Percentiles rank a stretch among this genome's conserved stretches.
Evolutionary conservation across 2,329 filamentous ascomycete species (phyloP).

Genomic region (Alternaria solani): DNA sequence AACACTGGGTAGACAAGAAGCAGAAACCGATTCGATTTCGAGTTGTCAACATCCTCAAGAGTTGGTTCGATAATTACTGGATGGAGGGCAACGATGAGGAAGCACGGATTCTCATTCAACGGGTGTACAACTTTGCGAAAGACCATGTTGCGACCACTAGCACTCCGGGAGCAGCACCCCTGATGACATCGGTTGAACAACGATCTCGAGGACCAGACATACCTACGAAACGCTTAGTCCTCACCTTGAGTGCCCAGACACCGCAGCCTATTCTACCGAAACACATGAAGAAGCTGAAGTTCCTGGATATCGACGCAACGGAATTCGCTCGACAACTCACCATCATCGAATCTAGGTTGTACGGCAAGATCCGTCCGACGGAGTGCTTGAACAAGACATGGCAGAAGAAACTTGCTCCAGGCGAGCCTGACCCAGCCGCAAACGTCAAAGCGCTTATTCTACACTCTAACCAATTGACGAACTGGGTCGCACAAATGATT

Average conservation of each 20-base stretch:
- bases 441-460: constrained; percentile 97
- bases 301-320: constrained; percentile 92
- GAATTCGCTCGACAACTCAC: constrained; percentile 98
- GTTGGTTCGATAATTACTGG: constrained; percentile 98
- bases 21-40: constrained; percentile 95
- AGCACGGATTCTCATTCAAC: constrained; percentile 82
- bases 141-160: constrained; percentile 93
- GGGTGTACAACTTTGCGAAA: constrained; percentile 89
- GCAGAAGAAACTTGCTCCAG: constrained; percentile 91
- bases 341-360: constrained; percentile 93
- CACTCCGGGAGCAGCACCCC: constrained; percentile 83
- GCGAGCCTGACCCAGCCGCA: constrained; percentile 83
- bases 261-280: constrained; percentile 93
- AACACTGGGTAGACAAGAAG: constrained; percentile 90
- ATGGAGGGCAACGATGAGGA: constrained; percentile 92
- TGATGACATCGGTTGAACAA: constrained; percentile 89
- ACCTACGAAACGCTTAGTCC: constrained; percentile 82
- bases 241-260: constrained; percentile 82
- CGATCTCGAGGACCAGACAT: constrained; percentile 87
- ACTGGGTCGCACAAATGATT: constrained; percentile 99
- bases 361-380: constrained; percentile 93
- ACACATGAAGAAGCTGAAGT: constrained; percentile 99
- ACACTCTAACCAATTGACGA: constrained; percentile 98
- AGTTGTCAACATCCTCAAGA: constrained; percentile 97
- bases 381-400: constrained; percentile 99